Percentiles rank a stretch among this genome's conserved stretches.
These are phyloP conservation scores for Metschnikowia lochheadii DNA, from an alignment of 805 yeast species.

Conservation along the genomic window DNA sequence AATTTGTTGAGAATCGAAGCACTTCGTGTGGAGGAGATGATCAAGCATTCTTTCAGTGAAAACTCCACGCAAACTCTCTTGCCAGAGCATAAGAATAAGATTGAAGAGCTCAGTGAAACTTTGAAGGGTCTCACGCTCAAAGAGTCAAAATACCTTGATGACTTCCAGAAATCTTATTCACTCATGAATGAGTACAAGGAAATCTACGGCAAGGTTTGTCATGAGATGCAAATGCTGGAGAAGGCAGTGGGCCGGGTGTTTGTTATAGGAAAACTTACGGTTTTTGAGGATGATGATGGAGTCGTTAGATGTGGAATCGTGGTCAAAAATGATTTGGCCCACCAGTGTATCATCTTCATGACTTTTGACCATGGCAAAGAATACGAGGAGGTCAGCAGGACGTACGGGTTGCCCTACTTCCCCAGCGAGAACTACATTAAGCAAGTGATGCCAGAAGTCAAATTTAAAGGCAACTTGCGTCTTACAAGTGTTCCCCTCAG, in stretches of 20 bases:
- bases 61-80: conserved; percentile 78
- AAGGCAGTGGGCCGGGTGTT: conserved; percentile 44
- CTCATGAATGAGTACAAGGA: conserved; percentile 44
- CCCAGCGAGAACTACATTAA: conserved; percentile 31
- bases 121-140: conserved; percentile 35
- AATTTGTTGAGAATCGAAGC: conserved; percentile 92
- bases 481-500: conserved; percentile 39
- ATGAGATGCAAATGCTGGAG: conserved; percentile 45
- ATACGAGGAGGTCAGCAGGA: conserved; percentile 22
- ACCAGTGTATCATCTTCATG: conserved; percentile 34
- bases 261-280: conserved; percentile 52
- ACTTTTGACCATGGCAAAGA: conserved; percentile 43
- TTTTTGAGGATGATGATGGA: conserved; percentile 49
- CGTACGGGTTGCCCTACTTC: conserved; percentile 33
- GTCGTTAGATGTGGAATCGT: conserved; percentile 51
- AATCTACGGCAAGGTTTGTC: conserved; percentile 43
- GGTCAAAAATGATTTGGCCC: conserved; percentile 37
- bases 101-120: conserved; percentile 49
- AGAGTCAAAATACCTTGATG: conserved; percentile 35
- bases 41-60: conserved; percentile 91
- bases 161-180: conserved; percentile 44
- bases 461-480: conserved; percentile 29
- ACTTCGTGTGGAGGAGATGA: conserved; percentile 95
- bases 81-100: conserved; percentile 77
- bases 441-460: conserved; percentile 34